Conservation (phyloP, 208 protist genomes). For the Trypanosoma boissoni region DNA sequence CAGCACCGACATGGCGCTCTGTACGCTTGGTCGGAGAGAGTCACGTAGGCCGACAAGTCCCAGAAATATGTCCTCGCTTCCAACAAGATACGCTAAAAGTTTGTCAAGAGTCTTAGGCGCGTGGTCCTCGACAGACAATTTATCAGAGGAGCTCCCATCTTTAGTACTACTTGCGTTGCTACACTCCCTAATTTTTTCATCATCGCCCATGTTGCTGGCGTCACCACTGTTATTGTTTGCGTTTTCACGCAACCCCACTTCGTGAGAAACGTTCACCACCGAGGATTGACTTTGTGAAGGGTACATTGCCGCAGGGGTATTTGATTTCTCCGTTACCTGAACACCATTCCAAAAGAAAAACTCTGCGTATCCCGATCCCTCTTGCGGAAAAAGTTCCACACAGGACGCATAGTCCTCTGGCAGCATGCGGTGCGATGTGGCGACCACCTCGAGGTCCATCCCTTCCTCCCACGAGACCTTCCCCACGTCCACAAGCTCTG, state of each 20-base stretch:
- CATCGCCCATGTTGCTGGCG: background rate
- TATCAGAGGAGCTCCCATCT: too few species aligned
- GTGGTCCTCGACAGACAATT: slow-evolving; percentile 46
- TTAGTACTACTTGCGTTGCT: too few species aligned
- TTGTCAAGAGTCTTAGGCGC: slow-evolving; percentile 54
- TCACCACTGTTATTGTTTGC: background rate
- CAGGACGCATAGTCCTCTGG: slow-evolving; percentile 67
- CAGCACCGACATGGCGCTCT: slow-evolving; percentile 67
- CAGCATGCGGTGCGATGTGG: slow-evolving; percentile 69
- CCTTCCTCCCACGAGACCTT: slow-evolving; percentile 84
- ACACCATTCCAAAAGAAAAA: slow-evolving; percentile 81
- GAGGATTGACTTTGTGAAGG: background rate
- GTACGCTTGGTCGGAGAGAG: slow-evolving; percentile 81
- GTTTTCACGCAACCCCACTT: too few species aligned
- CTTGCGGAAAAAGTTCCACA: slow-evolving; percentile 34
- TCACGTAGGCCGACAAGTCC: slow-evolving; percentile 85
- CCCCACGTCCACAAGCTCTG: slow-evolving; percentile 68
- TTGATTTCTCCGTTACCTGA: slow-evolving; percentile 34
- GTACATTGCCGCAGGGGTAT: background rate
- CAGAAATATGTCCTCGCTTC: slow-evolving; percentile 84
- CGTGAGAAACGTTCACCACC: too few species aligned
- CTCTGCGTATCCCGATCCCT: slow-evolving; percentile 41
- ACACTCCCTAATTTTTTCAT: too few species aligned
- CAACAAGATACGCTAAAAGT: slow-evolving; percentile 20
- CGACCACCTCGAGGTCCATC: slow-evolving; percentile 71